A percentile compares a stretch with the other conserved stretches of the same genome.
phyloP scores from a whole-genome alignment of 352 stramenopile species.

The Globisporangium nagaii region DNA sequence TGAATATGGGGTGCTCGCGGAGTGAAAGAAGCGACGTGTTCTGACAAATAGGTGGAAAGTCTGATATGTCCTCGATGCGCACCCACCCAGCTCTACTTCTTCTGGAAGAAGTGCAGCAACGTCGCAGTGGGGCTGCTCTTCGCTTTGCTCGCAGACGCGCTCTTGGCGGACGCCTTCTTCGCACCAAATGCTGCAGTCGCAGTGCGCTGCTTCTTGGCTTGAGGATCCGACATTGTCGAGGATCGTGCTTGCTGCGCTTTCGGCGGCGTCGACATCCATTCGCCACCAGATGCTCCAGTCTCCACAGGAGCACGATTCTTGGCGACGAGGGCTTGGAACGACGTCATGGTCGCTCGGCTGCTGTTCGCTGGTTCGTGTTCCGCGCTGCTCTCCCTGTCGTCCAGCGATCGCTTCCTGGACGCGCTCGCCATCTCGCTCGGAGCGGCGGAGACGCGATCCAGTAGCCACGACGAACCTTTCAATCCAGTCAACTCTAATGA shows the following conservation, averaged over 20 bases:
- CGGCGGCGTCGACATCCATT: not conserved
- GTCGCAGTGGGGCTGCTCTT: slow-evolving; percentile 16
- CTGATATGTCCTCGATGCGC: too few species aligned
- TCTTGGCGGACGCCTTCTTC: slow-evolving; percentile 2
- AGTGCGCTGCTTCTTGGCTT: not conserved
- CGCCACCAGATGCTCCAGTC: not conserved
- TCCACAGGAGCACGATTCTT: slow-evolving; percentile 18
- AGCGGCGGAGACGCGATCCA: slow-evolving; percentile 9
- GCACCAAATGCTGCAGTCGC: slow-evolving; percentile 10
- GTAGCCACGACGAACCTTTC: slow-evolving; percentile 15
- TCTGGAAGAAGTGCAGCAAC: slow-evolving; percentile 47
- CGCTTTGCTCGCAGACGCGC: not conserved
- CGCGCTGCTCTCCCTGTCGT: not conserved
- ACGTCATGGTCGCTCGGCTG: slow-evolving; percentile 9
- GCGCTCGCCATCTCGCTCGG: slow-evolving; percentile 2
- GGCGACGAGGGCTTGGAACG: slow-evolving; percentile 31
- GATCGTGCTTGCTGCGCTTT: slow-evolving; percentile 1
- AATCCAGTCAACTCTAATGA: not conserved
- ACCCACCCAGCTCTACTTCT: slow-evolving; percentile 12
- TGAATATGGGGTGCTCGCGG: too few species aligned
- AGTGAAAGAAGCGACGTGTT: too few species aligned
- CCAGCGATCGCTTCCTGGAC: slow-evolving; percentile 4
- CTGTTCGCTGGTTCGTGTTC: not conserved
- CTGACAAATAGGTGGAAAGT: too few species aligned
- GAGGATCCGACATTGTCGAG: not conserved